A percentile compares a stretch with the other conserved stretches of the same genome.
phyloP scores from a whole-genome alignment of 2,329 filamentous ascomycete species.

The Curvularia lunata region DNA sequence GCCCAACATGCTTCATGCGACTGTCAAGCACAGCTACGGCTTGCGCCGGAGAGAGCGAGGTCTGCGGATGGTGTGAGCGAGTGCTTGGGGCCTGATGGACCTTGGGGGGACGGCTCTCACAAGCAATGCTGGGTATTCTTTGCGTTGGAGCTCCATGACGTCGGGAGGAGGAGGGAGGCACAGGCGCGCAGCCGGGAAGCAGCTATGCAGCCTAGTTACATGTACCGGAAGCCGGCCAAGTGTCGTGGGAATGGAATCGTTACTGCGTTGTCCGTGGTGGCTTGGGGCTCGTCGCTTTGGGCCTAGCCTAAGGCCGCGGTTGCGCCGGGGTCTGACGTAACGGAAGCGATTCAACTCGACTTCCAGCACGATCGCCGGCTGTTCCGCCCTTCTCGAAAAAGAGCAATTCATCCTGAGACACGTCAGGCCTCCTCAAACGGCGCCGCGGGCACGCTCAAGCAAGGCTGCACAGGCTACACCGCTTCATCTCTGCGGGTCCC shows the following conservation, averaged over 20 bases:
- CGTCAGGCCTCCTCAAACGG: conserved; percentile 1
- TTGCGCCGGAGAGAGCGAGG: conserved; percentile 78
- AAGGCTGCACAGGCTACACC: neutral
- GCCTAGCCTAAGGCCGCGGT: conserved; percentile 24
- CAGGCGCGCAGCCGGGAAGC: conserved; percentile 38
- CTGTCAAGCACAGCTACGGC: conserved; percentile 84
- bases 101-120: conserved; percentile 58
- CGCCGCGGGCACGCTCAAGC: conserved; percentile 1
- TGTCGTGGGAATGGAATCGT: conserved; percentile 36
- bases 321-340: conserved; percentile 28
- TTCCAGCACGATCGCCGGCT: conserved; percentile 1
- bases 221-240: conserved; percentile 36
- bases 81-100: conserved; percentile 22
- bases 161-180: conserved; percentile 17
- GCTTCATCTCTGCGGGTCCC: conserved; percentile 7
- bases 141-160: conserved; percentile 71
- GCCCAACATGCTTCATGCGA: conserved; percentile 83
- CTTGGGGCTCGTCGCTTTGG: conserved; percentile 31
- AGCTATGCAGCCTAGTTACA: conserved; percentile 32
- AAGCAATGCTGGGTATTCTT: conserved; percentile 94
- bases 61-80: conserved; percentile 60
- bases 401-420: conserved; percentile 1
- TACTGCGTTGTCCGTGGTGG: conserved; percentile 41
- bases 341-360: conserved; percentile 13
- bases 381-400: neutral